phyloP scores from a whole-genome alignment of 192 early-diverging fungal genomes.

The Chytriomyces sp. region DNA sequence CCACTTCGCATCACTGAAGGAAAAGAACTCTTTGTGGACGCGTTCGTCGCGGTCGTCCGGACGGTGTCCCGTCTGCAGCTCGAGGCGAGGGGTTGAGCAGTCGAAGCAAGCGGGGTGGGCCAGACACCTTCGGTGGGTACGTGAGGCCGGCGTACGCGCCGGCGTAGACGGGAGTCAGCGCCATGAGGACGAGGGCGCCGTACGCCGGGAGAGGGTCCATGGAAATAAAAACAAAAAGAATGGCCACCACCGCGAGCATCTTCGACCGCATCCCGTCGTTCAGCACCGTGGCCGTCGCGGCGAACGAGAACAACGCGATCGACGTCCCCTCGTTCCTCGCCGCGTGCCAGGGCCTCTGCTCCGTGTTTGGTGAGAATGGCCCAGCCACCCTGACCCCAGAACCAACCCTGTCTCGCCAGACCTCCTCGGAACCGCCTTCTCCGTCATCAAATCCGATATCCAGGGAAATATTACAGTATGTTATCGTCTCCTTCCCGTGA shows the following conservation, averaged over 20 bases:
- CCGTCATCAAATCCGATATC: conserved; percentile 89
- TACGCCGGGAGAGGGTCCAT: conserved; percentile 60
- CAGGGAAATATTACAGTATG: conserved; percentile 83
- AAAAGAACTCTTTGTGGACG: conserved; percentile 75
- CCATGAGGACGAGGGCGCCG: conserved; percentile 81
- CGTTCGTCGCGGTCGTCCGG: conserved; percentile 67
- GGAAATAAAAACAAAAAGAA: too few relatives aligned
- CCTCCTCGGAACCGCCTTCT: conserved; percentile 67
- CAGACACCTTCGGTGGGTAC: conserved; percentile 29
- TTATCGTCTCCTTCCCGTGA: background rate
- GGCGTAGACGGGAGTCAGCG: conserved; percentile 82
- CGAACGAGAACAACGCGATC: conserved; percentile 23
- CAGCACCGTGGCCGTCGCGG: background rate
- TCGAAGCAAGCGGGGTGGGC: too few relatives aligned
- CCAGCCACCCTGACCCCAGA: background rate
- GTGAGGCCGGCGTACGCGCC: conserved; percentile 73
- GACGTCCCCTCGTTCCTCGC: conserved; percentile 18
- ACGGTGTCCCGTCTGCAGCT: conserved; percentile 44
- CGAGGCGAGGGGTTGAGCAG: too few relatives aligned
- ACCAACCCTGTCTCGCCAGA: conserved; percentile 20
- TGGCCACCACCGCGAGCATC: too few relatives aligned
- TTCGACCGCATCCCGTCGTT: conserved; percentile 19
- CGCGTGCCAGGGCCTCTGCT: conserved; percentile 25
- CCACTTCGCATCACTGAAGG: conserved; percentile 86
- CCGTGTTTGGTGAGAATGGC: conserved; percentile 16